Evolutionary conservation across 768 basidiomycete species (phyloP).

Genomic region (Crepidotus variabilis): DNA sequence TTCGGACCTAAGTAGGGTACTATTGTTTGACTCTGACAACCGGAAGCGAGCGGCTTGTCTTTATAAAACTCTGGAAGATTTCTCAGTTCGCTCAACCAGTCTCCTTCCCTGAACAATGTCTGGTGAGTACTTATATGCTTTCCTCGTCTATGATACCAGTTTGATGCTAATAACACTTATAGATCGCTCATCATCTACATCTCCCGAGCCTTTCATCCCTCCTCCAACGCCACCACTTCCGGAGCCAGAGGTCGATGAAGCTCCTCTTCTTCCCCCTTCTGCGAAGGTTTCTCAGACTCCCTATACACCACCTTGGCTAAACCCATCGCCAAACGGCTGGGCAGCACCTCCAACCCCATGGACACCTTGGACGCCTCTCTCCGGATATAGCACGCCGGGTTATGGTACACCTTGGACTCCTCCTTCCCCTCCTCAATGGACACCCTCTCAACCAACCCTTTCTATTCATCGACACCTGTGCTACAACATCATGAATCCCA

Average conservation of each 20-base stretch:
- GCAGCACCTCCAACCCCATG: slow-evolving; percentile 2
- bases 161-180: background rate
- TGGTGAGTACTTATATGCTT: background rate
- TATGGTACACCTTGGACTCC: slow-evolving; percentile 3
- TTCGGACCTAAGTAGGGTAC: background rate
- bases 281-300: background rate
- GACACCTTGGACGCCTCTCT: slow-evolving; percentile 6
- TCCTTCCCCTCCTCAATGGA: slow-evolving; percentile 2
- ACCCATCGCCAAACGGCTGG: slow-evolving; percentile 1
- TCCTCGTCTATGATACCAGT: background rate
- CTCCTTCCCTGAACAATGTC: slow-evolving; percentile 1
- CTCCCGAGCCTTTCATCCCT: slow-evolving; percentile 14
- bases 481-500: slow-evolving; percentile 35
- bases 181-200: background rate
- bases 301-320: slow-evolving; percentile 2
- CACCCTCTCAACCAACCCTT: slow-evolving; percentile 7
- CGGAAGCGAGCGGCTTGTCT: background rate
- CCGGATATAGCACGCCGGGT: background rate
- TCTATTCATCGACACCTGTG: slow-evolving; percentile 28
- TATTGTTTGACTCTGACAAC: background rate
- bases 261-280: slow-evolving; percentile 1
- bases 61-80: background rate
- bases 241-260: slow-evolving; percentile 3
- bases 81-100: background rate
- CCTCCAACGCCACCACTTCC: slow-evolving; percentile 8